Percentiles rank a stretch among this genome's conserved stretches.
Evolutionary conservation across 2,329 filamentous ascomycete species (phyloP).

Genomic region (Uncinocarpus reesii): DNA sequence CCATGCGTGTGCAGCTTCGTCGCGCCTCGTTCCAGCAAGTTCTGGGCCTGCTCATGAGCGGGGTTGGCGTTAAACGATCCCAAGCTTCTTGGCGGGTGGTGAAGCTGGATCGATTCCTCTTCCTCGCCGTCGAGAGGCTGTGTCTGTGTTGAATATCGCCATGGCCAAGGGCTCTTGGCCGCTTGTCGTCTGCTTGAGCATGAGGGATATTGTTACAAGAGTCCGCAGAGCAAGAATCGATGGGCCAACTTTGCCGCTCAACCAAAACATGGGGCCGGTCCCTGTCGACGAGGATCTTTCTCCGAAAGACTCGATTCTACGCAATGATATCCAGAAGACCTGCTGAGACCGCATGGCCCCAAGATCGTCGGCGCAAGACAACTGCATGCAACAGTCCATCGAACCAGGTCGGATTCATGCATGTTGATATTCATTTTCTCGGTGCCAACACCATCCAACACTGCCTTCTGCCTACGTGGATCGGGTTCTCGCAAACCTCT

Average conservation of each 20-base stretch:
- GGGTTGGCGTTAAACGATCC: neutral
- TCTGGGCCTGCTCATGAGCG: constrained; percentile 1
- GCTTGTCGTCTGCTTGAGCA: neutral
- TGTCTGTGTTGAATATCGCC: neutral
- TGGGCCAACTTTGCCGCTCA: no score
- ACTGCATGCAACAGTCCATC: neutral
- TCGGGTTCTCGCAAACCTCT: no score
- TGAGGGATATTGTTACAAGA: neutral
- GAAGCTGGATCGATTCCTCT: neutral
- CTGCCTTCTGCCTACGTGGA: constrained; percentile 6
- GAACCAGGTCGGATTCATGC: neutral
- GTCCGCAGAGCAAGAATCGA: neutral
- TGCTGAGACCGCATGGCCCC: neutral
- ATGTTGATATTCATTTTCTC: no score
- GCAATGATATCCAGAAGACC: neutral
- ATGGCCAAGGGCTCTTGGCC: constrained; percentile 4
- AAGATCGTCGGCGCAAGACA: neutral
- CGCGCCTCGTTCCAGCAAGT: neutral
- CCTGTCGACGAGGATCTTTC: neutral
- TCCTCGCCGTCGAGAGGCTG: neutral
- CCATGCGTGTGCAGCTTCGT: neutral
- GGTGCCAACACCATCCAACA: no score
- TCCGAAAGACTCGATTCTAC: neutral
- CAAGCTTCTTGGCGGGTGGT: constrained; percentile 7
- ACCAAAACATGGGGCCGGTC: no score